phyloP scores from a whole-genome alignment of 129 eudicot species.

The Saussurea involucrata region DNA sequence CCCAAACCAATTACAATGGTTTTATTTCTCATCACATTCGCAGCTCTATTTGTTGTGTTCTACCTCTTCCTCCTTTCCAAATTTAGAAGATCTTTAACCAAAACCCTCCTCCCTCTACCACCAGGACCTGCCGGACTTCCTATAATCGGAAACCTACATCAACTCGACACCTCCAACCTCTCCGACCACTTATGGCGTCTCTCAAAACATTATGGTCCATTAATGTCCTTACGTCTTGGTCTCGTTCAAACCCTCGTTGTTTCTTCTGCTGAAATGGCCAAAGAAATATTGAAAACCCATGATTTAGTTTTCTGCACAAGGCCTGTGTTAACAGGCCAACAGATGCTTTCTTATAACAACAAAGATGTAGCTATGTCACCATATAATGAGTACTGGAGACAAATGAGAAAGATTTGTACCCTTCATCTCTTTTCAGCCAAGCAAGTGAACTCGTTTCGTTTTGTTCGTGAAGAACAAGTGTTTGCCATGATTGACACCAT shows the following conservation, averaged over 20 bases:
- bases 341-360: constrained; percentile 18
- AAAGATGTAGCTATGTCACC: constrained; percentile 30
- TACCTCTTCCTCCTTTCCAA: constrained; percentile 1
- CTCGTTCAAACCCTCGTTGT: constrained; percentile 23
- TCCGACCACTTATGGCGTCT: constrained; percentile 25
- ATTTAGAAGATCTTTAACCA: background rate
- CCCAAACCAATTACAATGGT: background rate
- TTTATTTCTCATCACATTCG: constrained; percentile 4
- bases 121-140: constrained; percentile 52
- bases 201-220: constrained; percentile 37
- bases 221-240: constrained; percentile 39
- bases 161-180: constrained; percentile 17
- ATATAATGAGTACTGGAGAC: constrained; percentile 38
- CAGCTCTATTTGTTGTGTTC: background rate
- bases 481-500: constrained; percentile 19
- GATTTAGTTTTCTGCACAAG: constrained; percentile 28
- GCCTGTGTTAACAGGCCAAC: constrained; percentile 21
- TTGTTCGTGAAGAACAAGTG: constrained; percentile 34
- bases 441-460: constrained; percentile 33
- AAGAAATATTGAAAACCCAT: constrained; percentile 40
- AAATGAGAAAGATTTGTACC: constrained; percentile 30
- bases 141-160: constrained; percentile 42
- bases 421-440: constrained; percentile 33
- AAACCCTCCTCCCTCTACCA: constrained; percentile 12
- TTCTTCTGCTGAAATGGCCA: constrained; percentile 36